Base-by-base conservation (phyloP, 306 rosid species). In the Dalbergia cochinchinensis region DNA sequence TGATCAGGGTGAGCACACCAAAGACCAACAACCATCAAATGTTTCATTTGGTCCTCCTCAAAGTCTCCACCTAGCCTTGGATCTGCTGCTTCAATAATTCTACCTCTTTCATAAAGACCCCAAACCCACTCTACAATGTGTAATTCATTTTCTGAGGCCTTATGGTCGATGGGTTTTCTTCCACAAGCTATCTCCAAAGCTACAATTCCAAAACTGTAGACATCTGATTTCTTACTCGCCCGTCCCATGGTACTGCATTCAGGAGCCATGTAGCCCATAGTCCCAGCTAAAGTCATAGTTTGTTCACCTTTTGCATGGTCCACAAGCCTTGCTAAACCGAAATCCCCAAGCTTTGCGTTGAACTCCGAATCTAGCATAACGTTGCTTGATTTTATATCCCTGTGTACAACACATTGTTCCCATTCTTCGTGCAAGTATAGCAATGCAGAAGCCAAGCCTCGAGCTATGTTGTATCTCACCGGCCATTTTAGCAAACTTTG, bases 111-210 rank as follows among this genome's bases (percentile, higher is more conserved):
- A 50, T 50, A 14, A 4, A 11, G 57, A 13, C 13, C 18, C 57
- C 57, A 50, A 12, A 50, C 57, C 57, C 57, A 50, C 57, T 50
- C 57, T 5, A 83, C 85, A 15, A 86, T 59, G 41, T 59, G 44
- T 42, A 73, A 18, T 75, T 86, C 83, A 5, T 61, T 60, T 35
- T 80, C 81, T 73, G 5, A 59, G 0, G 54, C 82, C 11, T 14
- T 9, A n/a, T 26, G 22, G 19, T 78, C 26, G 1, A 78, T 60
- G 15, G 84, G 61, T 74, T 67, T 84, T 82, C 85, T 88, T 34
- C 94, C 90, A 48, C 85, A 71, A 0, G 88, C 88, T 33, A 88
- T 81, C 68, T 88, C 94, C 73, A 88, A 78, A 14, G 82, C 65
- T 4, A 90, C 87, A 6, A 90, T 50, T 0, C 94, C 90, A 15